Evolutionary conservation across 345 rosid species (phyloP).

Genomic region (Diplotaxis tenuifolia): DNA sequence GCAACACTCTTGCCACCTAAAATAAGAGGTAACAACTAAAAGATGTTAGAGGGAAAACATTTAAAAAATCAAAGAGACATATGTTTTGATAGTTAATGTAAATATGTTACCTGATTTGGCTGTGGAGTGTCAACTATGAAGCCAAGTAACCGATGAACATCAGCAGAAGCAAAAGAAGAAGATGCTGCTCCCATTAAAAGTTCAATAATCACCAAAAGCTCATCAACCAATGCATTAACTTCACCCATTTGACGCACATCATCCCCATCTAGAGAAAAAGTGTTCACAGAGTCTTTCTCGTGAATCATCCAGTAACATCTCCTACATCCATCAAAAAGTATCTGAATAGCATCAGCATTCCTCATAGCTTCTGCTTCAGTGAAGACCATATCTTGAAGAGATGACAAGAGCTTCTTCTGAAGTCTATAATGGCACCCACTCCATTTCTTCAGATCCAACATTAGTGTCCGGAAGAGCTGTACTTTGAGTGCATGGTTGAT

Average conservation of each 20-base stretch:
- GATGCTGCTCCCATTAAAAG: slow-evolving; percentile 87
- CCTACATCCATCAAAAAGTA: slow-evolving; percentile 96
- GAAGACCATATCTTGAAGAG: slow-evolving; percentile 95
- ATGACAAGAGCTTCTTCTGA: slow-evolving; percentile 90
- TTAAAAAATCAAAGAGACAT: too few relatives aligned
- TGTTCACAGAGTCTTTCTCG: slow-evolving; percentile 78
- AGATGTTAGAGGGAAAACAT: slow-evolving; percentile 16
- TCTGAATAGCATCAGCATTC: slow-evolving; percentile 92
- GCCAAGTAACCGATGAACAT: slow-evolving; percentile 74
- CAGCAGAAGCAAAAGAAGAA: slow-evolving; percentile 63
- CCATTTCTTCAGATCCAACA: slow-evolving; percentile 91
- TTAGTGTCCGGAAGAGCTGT: slow-evolving; percentile 75
- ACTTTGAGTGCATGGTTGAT: slow-evolving; percentile 81
- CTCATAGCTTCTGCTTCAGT: slow-evolving; percentile 84
- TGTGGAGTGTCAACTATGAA: slow-evolving; percentile 91
- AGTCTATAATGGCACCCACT: slow-evolving; percentile 89
- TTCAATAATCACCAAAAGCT: slow-evolving; percentile 91
- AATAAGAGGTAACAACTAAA: slow-evolving; percentile 22
- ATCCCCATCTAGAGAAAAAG: slow-evolving; percentile 51
- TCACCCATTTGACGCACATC: slow-evolving; percentile 72
- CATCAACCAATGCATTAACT: slow-evolving; percentile 95
- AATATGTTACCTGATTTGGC: slow-evolving; percentile 77
- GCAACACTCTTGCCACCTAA: slow-evolving; percentile 87
- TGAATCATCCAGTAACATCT: slow-evolving; percentile 87
- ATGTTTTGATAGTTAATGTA: neutral